Percentiles rank a stretch among this genome's conserved stretches.
Evolutionary conservation across 768 basidiomycete species (phyloP).

Genomic region (Russula ochroleuca): DNA sequence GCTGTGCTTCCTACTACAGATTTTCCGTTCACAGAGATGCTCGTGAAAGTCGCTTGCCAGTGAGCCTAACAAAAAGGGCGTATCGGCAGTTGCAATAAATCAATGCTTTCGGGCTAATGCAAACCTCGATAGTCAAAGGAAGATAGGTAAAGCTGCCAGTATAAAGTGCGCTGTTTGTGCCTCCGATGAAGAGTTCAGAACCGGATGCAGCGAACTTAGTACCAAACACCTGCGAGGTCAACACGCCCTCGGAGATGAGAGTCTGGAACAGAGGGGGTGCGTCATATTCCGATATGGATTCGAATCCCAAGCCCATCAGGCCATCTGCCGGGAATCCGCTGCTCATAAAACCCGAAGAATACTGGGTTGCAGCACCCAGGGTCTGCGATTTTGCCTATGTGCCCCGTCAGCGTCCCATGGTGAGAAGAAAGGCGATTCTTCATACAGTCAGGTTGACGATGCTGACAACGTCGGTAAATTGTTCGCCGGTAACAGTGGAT

Average conservation of each 20-base stretch:
- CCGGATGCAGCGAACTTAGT: conserved; percentile 44
- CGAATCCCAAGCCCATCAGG: conserved; percentile 40
- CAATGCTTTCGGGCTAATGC: background rate
- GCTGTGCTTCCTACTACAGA: background rate
- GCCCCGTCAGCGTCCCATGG: background rate
- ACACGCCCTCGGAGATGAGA: conserved; percentile 38
- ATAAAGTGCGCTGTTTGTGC: conserved; percentile 18
- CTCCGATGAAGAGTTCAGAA: conserved; percentile 37
- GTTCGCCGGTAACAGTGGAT: conserved; percentile 37
- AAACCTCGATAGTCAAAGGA: background rate
- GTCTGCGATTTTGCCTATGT: conserved; percentile 39
- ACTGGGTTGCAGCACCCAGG: conserved; percentile 42
- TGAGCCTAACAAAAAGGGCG: background rate
- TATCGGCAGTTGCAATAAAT: background rate
- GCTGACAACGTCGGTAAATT: conserved; percentile 43
- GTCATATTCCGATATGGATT: conserved; percentile 30
- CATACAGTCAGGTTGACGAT: conserved; percentile 35
- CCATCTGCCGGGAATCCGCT: conserved; percentile 38
- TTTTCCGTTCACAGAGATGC: conserved; percentile 28
- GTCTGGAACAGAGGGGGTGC: conserved; percentile 37
- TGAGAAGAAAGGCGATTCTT: background rate
- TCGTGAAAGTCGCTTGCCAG: conserved; percentile 29
- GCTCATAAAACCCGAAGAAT: conserved; percentile 34
- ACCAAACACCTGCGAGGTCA: conserved; percentile 41
- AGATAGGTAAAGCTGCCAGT: conserved; percentile 21